Percentiles rank a stretch among this genome's conserved stretches.
Conservation (phyloP, 495 filamentous ascomycete species). For the Friedmanniomyces endolithicus region DNA sequence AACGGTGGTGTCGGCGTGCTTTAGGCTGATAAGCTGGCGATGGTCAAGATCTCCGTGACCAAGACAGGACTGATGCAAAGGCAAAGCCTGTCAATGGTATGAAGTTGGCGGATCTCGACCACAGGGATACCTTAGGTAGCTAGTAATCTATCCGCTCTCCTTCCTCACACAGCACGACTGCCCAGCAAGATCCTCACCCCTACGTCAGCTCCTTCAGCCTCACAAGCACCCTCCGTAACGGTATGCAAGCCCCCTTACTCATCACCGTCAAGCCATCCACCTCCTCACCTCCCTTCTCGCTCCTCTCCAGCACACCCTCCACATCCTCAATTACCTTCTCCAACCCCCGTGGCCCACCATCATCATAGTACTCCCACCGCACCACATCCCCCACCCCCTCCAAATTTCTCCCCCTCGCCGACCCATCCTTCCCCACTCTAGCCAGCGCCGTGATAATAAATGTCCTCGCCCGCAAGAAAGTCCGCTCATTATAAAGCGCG, state of each 20-base stretch:
- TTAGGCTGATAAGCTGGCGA: too few relatives aligned
- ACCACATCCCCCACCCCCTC: conserved; percentile 17
- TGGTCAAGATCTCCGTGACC: too few relatives aligned
- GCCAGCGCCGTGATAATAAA: conserved; percentile 10
- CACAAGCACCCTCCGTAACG: conserved; percentile 12
- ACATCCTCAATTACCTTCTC: conserved; percentile 21
- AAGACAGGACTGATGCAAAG: too few relatives aligned
- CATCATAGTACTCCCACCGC: conserved; percentile 7
- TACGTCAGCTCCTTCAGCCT: conserved; percentile 3
- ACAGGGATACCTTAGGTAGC: too few relatives aligned
- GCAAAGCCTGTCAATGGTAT: too few relatives aligned
- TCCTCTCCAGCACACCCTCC: conserved; percentile 19
- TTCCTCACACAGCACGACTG: too few relatives aligned
- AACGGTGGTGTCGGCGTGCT: too few relatives aligned
- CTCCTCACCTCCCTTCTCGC: conserved; percentile 15
- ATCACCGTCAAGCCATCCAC: conserved; percentile 8
- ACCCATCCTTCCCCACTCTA: not conserved
- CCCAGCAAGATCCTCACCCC: too few relatives aligned
- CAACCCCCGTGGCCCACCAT: conserved; percentile 3
- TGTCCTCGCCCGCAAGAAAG: conserved; percentile 1
- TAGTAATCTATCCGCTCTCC: too few relatives aligned
- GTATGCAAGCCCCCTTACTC: conserved; percentile 20
- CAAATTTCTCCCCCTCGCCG: not conserved
- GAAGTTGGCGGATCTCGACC: too few relatives aligned
- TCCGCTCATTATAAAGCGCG: conserved; percentile 16